Evolutionary conservation across 208 protist species (phyloP), one percentile per base, ranked within the genome.

Genomic region (Porcisia deanei): DNA sequence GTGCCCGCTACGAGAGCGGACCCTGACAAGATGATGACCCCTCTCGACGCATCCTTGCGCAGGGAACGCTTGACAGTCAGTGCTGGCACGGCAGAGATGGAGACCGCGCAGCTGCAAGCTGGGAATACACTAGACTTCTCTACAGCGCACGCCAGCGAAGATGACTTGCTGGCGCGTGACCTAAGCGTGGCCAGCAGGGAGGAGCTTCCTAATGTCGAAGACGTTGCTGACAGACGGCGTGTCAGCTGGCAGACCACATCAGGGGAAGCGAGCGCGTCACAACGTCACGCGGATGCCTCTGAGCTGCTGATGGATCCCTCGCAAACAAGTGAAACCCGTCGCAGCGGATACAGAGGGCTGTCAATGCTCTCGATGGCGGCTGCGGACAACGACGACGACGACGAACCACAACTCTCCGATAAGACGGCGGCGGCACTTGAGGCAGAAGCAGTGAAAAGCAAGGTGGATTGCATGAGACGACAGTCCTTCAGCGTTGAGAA

Each of bases 311-410:
- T 61, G 52, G 70, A 30, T 54, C 22, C 45, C 25, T 65, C 70
- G 9, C 57, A 30, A 3, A 54, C 57, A 34, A 43, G 6, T 20
- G 54, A n/a, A 8, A 18, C 68, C 20, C 68, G 39, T 18, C 47
- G 59, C 64, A 25, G 45, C 43, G 34, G 41, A n/a, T 14, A 54
- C 64, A 69, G 43, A 69, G 45, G 34, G 39, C 47, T 41, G 5
- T 64, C 67, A 37, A 16, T 71, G 47, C 49, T 77, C 14, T 64
- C 72, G 39, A 75, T 65, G 49, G 59, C 60, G 9, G 64, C 78
- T n/a, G 68, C 73, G 0, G 68, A 78, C 5, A 52, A 14, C n/a
- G 39, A 47, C 0, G 54, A 41, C n/a, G 70, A 52, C 4, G 70
- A 37, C 22, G 43, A 34, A 18, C 59, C 30, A 49, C 60, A 41